These are phyloP conservation scores for Plasmodium gaboni DNA, from an alignment of 169 alveolate genomes.

Conservation along the genomic window DNA sequence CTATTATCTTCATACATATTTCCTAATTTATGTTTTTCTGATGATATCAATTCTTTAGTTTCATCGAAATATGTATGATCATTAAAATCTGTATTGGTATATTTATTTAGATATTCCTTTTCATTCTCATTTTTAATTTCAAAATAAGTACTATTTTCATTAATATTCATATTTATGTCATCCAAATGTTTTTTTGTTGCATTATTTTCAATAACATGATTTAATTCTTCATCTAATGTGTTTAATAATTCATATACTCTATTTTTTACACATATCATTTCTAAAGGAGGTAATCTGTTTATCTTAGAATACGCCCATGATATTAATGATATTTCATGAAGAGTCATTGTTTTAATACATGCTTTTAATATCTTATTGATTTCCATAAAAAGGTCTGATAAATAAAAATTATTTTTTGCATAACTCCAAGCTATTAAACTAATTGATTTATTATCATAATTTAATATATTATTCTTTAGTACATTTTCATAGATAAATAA, in stretches of 20 bases:
- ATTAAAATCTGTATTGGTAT: conserved; percentile 9
- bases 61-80: conserved; percentile 7
- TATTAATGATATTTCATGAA: conserved; percentile 74
- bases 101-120: conserved; percentile 35
- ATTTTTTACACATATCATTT: conserved; percentile 72
- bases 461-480: conserved; percentile 59
- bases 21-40: conserved; percentile 33
- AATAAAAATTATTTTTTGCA: conserved; percentile 71
- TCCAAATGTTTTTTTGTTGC: conserved; percentile 16
- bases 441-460: conserved; percentile 70
- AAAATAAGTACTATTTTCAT: conserved; percentile 31
- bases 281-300: conserved; percentile 74
- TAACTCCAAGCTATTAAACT: conserved; percentile 77
- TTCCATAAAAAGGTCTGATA: conserved; percentile 72
- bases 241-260: conserved; percentile 64
- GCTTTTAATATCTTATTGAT: conserved; percentile 71
- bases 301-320: conserved; percentile 76
- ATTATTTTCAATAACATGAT: conserved; percentile 13
- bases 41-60: conserved; percentile 23
- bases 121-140: conserved; percentile 15
- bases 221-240: conserved; percentile 61
- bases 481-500: conserved; percentile 75
- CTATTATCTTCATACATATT: conserved; percentile 29
- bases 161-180: conserved; percentile 18
- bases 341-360: conserved; percentile 72